Evolutionary conservation across 768 basidiomycete species (phyloP).

Genomic region (Rhodotorula taiwanensis): DNA sequence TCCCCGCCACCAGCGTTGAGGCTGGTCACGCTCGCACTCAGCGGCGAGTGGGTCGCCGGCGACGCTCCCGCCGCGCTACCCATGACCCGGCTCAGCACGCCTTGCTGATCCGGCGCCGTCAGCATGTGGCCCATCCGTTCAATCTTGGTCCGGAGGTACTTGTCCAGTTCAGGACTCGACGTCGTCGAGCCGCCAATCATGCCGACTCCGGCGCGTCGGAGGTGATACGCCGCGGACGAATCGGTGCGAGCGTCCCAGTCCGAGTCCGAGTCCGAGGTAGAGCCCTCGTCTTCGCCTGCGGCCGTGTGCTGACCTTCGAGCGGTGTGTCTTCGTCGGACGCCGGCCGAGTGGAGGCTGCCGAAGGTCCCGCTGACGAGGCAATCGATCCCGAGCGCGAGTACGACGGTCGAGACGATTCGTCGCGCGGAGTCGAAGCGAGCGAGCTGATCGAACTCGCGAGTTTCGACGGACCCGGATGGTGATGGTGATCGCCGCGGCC

Average conservation of each 20-base stretch:
- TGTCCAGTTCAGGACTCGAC: conserved; percentile 79
- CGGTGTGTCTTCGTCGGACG: background rate
- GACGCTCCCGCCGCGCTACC: background rate
- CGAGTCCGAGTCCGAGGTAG: conserved; percentile 9
- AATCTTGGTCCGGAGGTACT: conserved; percentile 93
- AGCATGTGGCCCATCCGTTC: conserved; percentile 94
- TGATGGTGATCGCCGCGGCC: background rate
- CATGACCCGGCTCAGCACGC: background rate
- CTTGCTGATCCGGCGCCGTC: conserved; percentile 43
- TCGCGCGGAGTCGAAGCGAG: conserved; percentile 5
- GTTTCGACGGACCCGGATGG: background rate
- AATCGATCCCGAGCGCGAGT: conserved; percentile 5
- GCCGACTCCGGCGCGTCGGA: conserved; percentile 59
- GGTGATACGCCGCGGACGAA: conserved; percentile 44
- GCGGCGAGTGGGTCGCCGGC: background rate
- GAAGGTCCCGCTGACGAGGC: conserved; percentile 5
- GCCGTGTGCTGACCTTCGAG: background rate
- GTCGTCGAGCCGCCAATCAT: conserved; percentile 72
- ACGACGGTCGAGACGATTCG: conserved; percentile 3
- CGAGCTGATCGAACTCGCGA: conserved; percentile 2
- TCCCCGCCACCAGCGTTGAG: too few species aligned
- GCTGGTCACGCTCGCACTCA: background rate
- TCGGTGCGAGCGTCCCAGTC: conserved; percentile 39
- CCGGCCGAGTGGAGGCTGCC: background rate
- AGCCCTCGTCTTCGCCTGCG: conserved; percentile 1